Percentiles rank a stretch among this genome's conserved stretches.
phyloP scores from a whole-genome alignment of 129 eudicot genomes.

The Centrapalus pauciflorus region DNA sequence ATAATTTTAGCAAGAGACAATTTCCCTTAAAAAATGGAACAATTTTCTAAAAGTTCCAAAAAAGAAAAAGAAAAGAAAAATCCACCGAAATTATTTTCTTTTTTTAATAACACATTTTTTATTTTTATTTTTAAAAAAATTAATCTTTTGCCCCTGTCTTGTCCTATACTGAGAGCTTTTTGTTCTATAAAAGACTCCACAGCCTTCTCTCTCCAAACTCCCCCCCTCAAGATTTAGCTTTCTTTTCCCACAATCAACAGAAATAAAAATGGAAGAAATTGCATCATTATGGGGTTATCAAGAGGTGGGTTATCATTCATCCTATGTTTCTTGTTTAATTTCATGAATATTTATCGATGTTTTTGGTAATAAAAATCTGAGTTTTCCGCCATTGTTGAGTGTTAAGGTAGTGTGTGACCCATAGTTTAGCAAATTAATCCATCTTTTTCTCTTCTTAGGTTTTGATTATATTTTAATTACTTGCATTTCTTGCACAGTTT shows the following conservation, averaged over 20 bases:
- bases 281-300: conserved; percentile 66
- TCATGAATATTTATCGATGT: neutral
- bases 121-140: neutral
- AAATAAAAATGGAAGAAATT: conserved; percentile 47
- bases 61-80: neutral
- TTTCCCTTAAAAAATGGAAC: conserved; percentile 24
- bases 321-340: conserved; percentile 3
- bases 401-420: neutral
- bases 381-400: conserved; percentile 5
- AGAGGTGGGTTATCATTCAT: conserved; percentile 51
- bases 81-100: conserved; percentile 22
- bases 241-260: conserved; percentile 8
- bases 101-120: neutral
- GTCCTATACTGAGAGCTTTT: conserved; percentile 23
- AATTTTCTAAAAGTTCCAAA: conserved; percentile 3
- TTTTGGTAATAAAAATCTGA: conserved; percentile 1
- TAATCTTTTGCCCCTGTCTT: conserved; percentile 1
- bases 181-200: conserved; percentile 42
- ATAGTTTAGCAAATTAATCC: neutral
- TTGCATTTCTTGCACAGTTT: conserved; percentile 9
- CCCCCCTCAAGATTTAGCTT: conserved; percentile 26
- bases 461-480: neutral
- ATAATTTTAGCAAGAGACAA: conserved; percentile 30
- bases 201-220: conserved; percentile 27
- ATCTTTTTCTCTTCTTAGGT: conserved; percentile 3